Base-by-base conservation (phyloP, 441 rosid species). In the Pelargonium australe region DNA sequence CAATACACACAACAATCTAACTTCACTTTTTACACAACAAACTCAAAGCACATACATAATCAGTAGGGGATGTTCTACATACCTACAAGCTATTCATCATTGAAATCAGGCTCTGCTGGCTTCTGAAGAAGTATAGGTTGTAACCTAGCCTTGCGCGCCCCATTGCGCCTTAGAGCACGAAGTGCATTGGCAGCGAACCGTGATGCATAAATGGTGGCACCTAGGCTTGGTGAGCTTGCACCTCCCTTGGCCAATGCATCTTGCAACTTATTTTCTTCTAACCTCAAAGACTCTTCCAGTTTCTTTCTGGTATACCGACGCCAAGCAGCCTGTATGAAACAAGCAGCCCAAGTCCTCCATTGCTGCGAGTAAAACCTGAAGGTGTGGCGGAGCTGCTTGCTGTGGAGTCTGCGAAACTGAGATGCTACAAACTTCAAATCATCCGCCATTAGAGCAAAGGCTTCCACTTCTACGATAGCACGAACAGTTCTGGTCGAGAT, bases 271-370 rank as follows among this genome's bases (percentile, higher is more conserved):
- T 85, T 73, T 76, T 92, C 97, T 68, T 89, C 90, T 71, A 81
- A 85, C 53, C 68, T 74, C 41, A 88, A 84, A n/a, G 90, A 67
- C 70, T 92, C 92, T 68, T 88, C 95, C 0, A 76, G 81, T 73
- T 86, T 92, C 95, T 83, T 92, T 79, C 79, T 86, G 20, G 69
- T 66, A 68, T 85, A 81, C 7, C 91, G 84, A 9, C 90, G 87
- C 96, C 96, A 92, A 1, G 91, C 91, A 6, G 95, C 90, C 83
- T 88, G 96, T 72, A 90, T 87, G 70, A 85, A 89, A 69, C 93
- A 89, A 37, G 97, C 97, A 0, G 97, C 97, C 97, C 97, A 92
- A 0, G 90, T 84, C 81, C 91, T 84, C 97, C 96, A 88, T 64
- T 92, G 95, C 72, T 83, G 90, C 0, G 95, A 92, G 81, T 85